Conservation (phyloP, 202 grass and related monocot genomes). For the Zizania palustris region DNA sequence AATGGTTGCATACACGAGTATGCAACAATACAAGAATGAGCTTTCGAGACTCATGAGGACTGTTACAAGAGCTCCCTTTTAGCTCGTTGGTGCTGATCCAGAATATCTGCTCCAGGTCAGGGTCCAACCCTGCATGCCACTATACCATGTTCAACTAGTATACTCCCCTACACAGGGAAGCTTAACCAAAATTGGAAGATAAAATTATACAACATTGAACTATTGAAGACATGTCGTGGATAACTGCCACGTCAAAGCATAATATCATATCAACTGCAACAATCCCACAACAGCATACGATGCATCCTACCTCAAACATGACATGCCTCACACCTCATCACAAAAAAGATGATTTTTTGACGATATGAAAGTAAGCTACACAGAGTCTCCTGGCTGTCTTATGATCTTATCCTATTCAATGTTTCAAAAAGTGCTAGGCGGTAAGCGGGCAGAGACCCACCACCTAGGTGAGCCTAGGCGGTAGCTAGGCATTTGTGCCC, state of each 20-base stretch:
- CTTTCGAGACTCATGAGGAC: neutral
- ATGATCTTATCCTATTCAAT: neutral
- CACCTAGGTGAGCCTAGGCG: no score
- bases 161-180: neutral
- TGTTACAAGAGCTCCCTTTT: neutral
- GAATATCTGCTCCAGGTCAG: neutral
- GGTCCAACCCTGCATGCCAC: neutral
- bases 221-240: neutral
- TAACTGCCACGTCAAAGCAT: neutral
- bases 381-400: neutral
- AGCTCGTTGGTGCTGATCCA: neutral
- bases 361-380: neutral
- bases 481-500: no score
- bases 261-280: constrained; percentile 7
- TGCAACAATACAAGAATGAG: neutral
- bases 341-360: neutral
- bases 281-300: neutral
- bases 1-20: neutral
- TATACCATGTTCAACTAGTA: constrained; percentile 7
- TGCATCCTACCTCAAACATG: neutral
- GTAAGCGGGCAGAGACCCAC: no score
- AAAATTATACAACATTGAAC: neutral
- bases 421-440: no score
- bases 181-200: neutral
- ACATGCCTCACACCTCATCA: neutral